Conservation (phyloP, 129 eudicot species). For the Solidago caesia region DNA sequence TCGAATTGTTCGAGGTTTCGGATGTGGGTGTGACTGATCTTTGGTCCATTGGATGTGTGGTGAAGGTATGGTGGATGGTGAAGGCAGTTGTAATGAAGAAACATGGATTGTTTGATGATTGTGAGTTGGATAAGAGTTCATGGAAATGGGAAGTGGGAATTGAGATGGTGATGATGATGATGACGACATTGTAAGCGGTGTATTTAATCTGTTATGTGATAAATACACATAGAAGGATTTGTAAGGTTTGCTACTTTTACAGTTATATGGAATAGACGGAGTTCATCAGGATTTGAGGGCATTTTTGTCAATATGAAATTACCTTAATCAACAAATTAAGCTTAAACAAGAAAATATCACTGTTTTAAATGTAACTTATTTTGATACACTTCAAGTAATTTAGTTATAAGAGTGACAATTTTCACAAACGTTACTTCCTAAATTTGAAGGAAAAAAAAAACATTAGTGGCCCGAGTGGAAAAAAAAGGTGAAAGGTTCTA, state of each 20-base stretch:
- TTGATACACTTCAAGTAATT: too few relatives aligned
- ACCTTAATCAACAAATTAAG: too few relatives aligned
- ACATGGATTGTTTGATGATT: slow-evolving; percentile 19
- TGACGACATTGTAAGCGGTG: slow-evolving; percentile 35
- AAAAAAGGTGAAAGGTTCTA: too few relatives aligned
- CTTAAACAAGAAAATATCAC: too few relatives aligned
- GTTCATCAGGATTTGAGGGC: too few relatives aligned
- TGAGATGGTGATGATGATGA: slow-evolving; percentile 20
- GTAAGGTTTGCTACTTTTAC: slow-evolving; percentile 4
- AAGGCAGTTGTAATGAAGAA: slow-evolving; percentile 24
- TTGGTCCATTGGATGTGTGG: slow-evolving; percentile 28
- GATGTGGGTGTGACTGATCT: slow-evolving; percentile 22
- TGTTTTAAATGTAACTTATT: too few relatives aligned
- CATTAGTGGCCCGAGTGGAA: too few relatives aligned
- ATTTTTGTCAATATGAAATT: too few relatives aligned
- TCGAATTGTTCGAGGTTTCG: slow-evolving; percentile 50
- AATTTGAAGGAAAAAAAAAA: too few relatives aligned
- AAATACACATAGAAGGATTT: neutral
- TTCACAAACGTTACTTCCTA: too few relatives aligned
- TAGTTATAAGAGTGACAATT: too few relatives aligned
- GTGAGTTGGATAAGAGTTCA: slow-evolving; percentile 18
- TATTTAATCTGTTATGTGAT: slow-evolving; percentile 15
- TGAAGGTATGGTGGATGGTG: slow-evolving; percentile 18
- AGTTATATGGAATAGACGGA: too few relatives aligned
- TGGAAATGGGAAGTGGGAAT: slow-evolving; percentile 23